Evolutionary conservation across 1,139 yeast genomes (phyloP).

Genomic region (Lodderomyces theae): DNA sequence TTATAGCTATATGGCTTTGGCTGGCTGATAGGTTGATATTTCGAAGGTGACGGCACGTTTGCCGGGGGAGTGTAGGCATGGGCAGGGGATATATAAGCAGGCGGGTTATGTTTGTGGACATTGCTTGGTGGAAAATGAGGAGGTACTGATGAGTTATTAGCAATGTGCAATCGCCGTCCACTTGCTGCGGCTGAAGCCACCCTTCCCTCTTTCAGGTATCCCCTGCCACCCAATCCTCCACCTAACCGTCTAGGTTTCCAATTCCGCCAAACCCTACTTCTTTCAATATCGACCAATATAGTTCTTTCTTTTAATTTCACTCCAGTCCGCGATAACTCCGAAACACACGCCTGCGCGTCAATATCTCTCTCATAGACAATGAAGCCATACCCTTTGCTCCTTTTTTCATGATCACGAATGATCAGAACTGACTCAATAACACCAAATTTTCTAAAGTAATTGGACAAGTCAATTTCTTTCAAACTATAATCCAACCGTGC

Average conservation of each 20-base stretch:
- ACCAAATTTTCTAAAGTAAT: constrained; percentile 64
- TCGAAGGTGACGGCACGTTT: background rate
- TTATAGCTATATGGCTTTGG: background rate
- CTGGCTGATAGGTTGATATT: background rate
- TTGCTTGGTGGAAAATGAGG: background rate
- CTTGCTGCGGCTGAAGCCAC: constrained; percentile 54
- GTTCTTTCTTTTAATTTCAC: constrained; percentile 39
- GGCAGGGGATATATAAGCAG: background rate
- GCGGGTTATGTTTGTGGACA: background rate
- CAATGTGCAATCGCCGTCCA: constrained; percentile 29
- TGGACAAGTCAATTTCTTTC: constrained; percentile 69
- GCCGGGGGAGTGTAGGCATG: background rate
- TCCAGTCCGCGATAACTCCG: constrained; percentile 55
- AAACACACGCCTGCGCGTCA: constrained; percentile 59
- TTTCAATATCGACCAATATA: constrained; percentile 75
- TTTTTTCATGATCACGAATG: constrained; percentile 55
- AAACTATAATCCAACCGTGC: constrained; percentile 64
- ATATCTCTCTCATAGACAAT: constrained; percentile 61
- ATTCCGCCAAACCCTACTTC: constrained; percentile 70
- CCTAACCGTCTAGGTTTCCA: constrained; percentile 81
- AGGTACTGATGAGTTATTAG: constrained; percentile 15
- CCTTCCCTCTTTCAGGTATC: constrained; percentile 38
- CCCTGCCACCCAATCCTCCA: constrained; percentile 68
- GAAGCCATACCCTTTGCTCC: constrained; percentile 83
- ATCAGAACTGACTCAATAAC: constrained; percentile 65